These are phyloP conservation scores for Gloeopeniophorella convolvens DNA, from an alignment of 768 basidiomycete genomes.

Conservation along the genomic window DNA sequence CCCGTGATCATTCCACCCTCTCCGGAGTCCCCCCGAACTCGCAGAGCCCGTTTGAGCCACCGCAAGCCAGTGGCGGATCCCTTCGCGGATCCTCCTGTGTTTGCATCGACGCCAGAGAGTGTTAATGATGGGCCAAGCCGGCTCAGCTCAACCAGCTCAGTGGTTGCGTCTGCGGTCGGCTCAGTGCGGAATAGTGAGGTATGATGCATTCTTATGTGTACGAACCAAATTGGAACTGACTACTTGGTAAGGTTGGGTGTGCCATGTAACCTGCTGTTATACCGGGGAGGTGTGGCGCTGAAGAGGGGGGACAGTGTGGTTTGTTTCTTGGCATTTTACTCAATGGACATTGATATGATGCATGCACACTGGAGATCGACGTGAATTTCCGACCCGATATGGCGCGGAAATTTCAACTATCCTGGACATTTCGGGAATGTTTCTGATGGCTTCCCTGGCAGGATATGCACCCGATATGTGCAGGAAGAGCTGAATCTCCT, in stretches of 20 bases:
- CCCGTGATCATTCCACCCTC: background rate
- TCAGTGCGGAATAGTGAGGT: background rate
- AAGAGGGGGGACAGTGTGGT: too few species aligned
- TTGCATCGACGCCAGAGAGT: background rate
- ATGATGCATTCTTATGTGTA: background rate
- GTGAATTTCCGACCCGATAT: too few species aligned
- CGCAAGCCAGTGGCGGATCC: background rate
- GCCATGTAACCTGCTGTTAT: too few species aligned
- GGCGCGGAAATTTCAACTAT: too few species aligned
- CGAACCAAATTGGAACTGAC: background rate
- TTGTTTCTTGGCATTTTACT: too few species aligned
- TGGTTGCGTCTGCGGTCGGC: background rate
- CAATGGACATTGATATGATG: too few species aligned
- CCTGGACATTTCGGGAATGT: too few species aligned
- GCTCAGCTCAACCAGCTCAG: constrained; percentile 3
- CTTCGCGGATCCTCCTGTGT: background rate
- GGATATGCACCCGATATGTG: too few species aligned
- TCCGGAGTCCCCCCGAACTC: background rate
- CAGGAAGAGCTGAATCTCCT: too few species aligned
- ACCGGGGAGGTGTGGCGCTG: too few species aligned
- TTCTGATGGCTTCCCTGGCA: too few species aligned
- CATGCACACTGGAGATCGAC: too few species aligned
- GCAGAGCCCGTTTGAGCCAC: background rate
- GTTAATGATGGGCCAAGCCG: background rate
- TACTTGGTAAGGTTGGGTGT: constrained; percentile 40